Evolutionary conservation across 2,329 filamentous ascomycete genomes (phyloP).

Genomic region (Curvularia sp.): DNA sequence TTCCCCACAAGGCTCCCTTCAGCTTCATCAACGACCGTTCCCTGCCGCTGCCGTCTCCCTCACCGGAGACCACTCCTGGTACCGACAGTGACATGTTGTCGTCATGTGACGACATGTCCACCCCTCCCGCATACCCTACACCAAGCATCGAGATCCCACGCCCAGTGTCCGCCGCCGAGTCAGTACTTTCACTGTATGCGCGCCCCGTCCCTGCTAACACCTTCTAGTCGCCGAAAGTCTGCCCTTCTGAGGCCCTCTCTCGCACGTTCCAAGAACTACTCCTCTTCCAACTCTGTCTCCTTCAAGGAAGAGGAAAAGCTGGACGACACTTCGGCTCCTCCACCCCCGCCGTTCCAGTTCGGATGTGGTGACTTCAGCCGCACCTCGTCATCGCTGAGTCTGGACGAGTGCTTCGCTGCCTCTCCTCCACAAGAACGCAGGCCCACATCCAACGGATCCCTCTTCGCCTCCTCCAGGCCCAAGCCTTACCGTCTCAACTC

Average conservation of each 20-base stretch:
- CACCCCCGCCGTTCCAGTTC: constrained; percentile 76
- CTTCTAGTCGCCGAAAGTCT: constrained; percentile 44
- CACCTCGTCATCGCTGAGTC: constrained; percentile 68
- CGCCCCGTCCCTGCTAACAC: constrained; percentile 28
- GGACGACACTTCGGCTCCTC: constrained; percentile 55
- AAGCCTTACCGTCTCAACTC: constrained; percentile 70
- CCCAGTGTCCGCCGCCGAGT: constrained; percentile 50
- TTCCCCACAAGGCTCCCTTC: constrained; percentile 81
- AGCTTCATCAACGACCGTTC: constrained; percentile 66
- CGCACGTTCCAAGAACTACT: constrained; percentile 75
- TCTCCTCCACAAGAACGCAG: constrained; percentile 75
- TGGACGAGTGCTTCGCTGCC: constrained; percentile 81
- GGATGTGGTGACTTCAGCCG: constrained; percentile 58
- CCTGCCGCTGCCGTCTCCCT: constrained; percentile 74
- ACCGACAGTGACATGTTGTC: constrained; percentile 57
- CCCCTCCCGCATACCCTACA: constrained; percentile 36
- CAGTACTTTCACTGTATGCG: constrained; percentile 23
- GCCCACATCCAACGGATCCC: constrained; percentile 60
- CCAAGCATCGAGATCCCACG: constrained; percentile 43
- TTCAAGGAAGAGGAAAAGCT: constrained; percentile 64
- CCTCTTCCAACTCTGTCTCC: constrained; percentile 71
- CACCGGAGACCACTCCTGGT: constrained; percentile 62
- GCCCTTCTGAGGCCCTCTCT: constrained; percentile 76
- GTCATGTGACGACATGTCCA: constrained; percentile 44
- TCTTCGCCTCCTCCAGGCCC: constrained; percentile 65